A percentile compares a stretch with the other conserved stretches of the same genome.
Evolutionary conservation across 768 basidiomycete genomes (phyloP).

Genomic region (Panus rudis): DNA sequence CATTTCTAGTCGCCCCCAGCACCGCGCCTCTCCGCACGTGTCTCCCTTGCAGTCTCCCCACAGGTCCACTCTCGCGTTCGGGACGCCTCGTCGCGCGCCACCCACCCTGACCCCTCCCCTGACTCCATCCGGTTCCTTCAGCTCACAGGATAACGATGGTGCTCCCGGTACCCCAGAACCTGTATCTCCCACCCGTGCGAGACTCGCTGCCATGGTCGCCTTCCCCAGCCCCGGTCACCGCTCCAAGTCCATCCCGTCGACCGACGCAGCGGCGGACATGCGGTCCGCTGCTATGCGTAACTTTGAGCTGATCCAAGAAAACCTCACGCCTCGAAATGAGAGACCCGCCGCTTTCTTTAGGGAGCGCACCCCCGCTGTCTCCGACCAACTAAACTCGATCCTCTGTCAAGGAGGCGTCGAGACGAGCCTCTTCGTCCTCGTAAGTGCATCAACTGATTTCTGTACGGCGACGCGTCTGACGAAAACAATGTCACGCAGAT

Average conservation of each 20-base stretch:
- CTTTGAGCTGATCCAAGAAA: neutral
- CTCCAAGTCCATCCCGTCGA: neutral
- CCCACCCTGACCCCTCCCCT: slow-evolving; percentile 60
- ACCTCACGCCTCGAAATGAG: slow-evolving; percentile 27
- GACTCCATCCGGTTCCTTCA: slow-evolving; percentile 56
- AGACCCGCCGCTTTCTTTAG: slow-evolving; percentile 10
- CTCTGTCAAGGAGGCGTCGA: neutral
- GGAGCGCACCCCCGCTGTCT: slow-evolving; percentile 17
- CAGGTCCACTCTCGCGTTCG: neutral
- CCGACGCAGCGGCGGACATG: neutral
- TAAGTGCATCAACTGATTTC: too few relatives aligned
- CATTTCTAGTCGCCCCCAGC: too few relatives aligned
- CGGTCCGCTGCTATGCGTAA: neutral
- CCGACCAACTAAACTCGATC: too few relatives aligned
- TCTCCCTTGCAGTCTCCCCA: neutral
- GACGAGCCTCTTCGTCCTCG: neutral
- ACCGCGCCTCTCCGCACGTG: neutral
- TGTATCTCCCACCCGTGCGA: slow-evolving; percentile 12
- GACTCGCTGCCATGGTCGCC: slow-evolving; percentile 14
- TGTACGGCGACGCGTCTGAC: too few relatives aligned
- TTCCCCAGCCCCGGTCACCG: slow-evolving; percentile 8
- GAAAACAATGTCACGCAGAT: too few relatives aligned
- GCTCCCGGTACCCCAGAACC: slow-evolving; percentile 20
- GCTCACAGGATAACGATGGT: slow-evolving; percentile 28
- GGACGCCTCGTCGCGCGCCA: slow-evolving; percentile 18